Evolutionary conservation across 1,284 basidiomycete genomes (phyloP).

Genomic region (Bjerkandera adusta): DNA sequence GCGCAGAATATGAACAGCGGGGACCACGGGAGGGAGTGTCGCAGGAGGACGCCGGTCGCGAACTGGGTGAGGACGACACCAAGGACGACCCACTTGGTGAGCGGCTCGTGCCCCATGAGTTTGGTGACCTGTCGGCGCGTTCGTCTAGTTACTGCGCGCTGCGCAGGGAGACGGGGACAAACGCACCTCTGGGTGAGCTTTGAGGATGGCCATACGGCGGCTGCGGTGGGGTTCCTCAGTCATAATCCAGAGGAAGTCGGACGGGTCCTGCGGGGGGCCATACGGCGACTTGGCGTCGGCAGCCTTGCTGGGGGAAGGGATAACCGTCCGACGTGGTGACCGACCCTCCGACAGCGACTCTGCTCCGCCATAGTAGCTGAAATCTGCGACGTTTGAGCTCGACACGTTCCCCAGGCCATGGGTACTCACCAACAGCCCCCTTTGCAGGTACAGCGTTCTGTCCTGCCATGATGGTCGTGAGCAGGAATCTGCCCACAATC

Average conservation of each 20-base stretch:
- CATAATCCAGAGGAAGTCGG: slow-evolving; percentile 92
- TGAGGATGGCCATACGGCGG: slow-evolving; percentile 86
- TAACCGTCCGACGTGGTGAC: slow-evolving; percentile 57
- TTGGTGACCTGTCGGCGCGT: slow-evolving; percentile 67
- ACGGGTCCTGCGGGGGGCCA: slow-evolving; percentile 63
- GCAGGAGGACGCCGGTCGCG: slow-evolving; percentile 60
- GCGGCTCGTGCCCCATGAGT: slow-evolving; percentile 92
- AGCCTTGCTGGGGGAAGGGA: slow-evolving; percentile 36
- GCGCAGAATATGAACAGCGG: slow-evolving; percentile 75
- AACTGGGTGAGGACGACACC: slow-evolving; percentile 82
- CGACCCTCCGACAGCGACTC: slow-evolving; percentile 65
- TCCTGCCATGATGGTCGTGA: too few species aligned
- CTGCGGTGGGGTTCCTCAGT: slow-evolving; percentile 96
- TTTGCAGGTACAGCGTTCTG: too few species aligned
- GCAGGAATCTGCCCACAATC: too few species aligned
- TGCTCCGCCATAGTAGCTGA: slow-evolving; percentile 77
- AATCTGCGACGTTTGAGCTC: too few species aligned
- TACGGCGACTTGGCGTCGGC: slow-evolving; percentile 43
- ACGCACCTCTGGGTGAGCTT: slow-evolving; percentile 88
- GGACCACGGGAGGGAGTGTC: slow-evolving; percentile 67
- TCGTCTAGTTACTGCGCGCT: slow-evolving; percentile 1
- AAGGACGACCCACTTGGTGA: slow-evolving; percentile 87
- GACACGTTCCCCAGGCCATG: too few species aligned
- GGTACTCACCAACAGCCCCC: too few species aligned
- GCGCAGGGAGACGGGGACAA: too few species aligned